phyloP scores from a whole-genome alignment of 495 filamentous ascomycete species.

The Geopyxis carbonaria region DNA sequence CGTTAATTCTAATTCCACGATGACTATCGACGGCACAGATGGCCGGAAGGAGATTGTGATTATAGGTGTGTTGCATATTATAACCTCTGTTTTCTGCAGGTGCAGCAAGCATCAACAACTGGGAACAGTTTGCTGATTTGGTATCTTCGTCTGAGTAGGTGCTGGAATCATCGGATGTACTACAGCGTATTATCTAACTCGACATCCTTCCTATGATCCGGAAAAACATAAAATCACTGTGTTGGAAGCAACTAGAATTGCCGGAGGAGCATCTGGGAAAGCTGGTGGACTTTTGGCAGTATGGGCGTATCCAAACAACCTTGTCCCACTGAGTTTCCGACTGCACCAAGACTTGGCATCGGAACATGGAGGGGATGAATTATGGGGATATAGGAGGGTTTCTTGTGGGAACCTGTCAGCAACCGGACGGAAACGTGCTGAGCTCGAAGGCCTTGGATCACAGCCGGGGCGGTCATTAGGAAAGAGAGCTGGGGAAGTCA shows the following conservation, averaged over 20 bases:
- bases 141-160: conserved; percentile 32
- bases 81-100: neutral
- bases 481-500: conserved; percentile 29
- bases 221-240: conserved; percentile 63
- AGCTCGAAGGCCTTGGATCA: conserved; percentile 18
- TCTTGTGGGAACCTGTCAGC: conserved; percentile 57
- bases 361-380: conserved; percentile 60
- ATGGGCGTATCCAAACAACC: conserved; percentile 78
- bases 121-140: neutral
- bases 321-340: conserved; percentile 74
- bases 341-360: conserved; percentile 71
- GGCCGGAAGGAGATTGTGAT: conserved; percentile 21
- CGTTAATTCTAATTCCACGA: neutral
- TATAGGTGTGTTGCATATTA: conserved; percentile 17
- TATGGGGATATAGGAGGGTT: conserved; percentile 77
- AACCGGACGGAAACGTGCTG: conserved; percentile 28
- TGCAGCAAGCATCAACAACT: neutral
- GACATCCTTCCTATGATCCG: conserved; percentile 69
- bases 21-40: conserved; percentile 16
- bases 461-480: conserved; percentile 18
- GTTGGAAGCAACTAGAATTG: conserved; percentile 74
- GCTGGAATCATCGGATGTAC: conserved; percentile 92
- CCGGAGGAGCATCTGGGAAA: conserved; percentile 85
- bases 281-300: conserved; percentile 78
- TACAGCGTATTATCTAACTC: conserved; percentile 82